These are phyloP conservation scores for Geotrichum carabidarum DNA, from an alignment of 1,139 yeast genomes.

Conservation along the genomic window DNA sequence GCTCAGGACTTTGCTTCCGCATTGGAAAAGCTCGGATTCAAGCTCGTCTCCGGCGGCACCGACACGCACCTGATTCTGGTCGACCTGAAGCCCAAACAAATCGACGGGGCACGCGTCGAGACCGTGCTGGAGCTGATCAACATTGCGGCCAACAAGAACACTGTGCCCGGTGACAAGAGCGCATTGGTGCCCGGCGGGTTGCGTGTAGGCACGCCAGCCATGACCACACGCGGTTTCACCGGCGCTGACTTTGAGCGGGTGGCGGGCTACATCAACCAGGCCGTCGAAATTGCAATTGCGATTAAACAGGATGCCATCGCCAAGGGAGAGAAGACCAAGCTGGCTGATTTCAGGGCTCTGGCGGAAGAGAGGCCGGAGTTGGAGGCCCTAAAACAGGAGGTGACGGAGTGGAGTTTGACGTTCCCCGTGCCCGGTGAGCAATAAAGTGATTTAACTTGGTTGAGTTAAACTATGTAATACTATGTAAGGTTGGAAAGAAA, in stretches of 20 bases:
- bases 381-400: conserved; percentile 65
- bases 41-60: conserved; percentile 86
- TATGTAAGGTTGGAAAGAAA: background rate
- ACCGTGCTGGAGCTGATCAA: conserved; percentile 82
- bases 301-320: conserved; percentile 68
- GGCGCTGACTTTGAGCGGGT: conserved; percentile 72
- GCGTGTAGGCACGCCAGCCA: conserved; percentile 96
- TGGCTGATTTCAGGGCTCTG: conserved; percentile 89
- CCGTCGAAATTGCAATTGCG: conserved; percentile 72
- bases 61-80: conserved; percentile 89
- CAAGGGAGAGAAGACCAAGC: conserved; percentile 70
- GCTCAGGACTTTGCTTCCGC: conserved; percentile 73
- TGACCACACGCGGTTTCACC: conserved; percentile 93
- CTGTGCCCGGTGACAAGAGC: conserved; percentile 92
- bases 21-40: conserved; percentile 61
- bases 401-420: conserved; percentile 84
- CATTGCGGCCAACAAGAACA: conserved; percentile 92
- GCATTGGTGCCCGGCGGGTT: conserved; percentile 94
- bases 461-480: background rate
- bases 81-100: conserved; percentile 72
- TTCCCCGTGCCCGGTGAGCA: conserved; percentile 78
- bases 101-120: conserved; percentile 96
- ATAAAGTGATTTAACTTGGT: no score
- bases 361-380: conserved; percentile 64
- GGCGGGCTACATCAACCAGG: conserved; percentile 69